These are phyloP conservation scores for Fagus sylvatica DNA, from an alignment of 306 rosid species.

Conservation along the genomic window DNA sequence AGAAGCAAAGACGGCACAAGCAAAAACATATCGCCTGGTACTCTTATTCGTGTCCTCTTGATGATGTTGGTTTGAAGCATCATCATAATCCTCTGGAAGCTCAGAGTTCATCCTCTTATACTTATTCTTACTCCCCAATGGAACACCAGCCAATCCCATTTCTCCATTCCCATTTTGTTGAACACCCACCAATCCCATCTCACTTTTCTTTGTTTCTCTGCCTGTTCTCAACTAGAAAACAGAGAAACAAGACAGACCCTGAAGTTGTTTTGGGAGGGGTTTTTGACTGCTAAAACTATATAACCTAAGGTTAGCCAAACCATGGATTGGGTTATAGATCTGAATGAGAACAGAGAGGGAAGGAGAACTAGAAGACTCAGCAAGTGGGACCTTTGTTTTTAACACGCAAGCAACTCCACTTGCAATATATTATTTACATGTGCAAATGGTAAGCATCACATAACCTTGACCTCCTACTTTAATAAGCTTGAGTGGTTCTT, in stretches of 20 bases:
- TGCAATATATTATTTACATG: slow-evolving; percentile 3
- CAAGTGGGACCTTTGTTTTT: slow-evolving; percentile 33
- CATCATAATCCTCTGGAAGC: slow-evolving; percentile 47
- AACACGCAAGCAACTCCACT: slow-evolving; percentile 42
- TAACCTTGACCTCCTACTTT: not conserved
- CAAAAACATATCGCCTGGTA: slow-evolving; percentile 71
- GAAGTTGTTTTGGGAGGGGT: slow-evolving; percentile 6
- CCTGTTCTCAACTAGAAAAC: slow-evolving; percentile 7
- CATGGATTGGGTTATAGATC: slow-evolving; percentile 47
- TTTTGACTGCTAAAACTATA: slow-evolving; percentile 27
- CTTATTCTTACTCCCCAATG: slow-evolving; percentile 75
- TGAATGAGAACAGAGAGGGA: slow-evolving; percentile 28
- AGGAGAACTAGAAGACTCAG: slow-evolving; percentile 21
- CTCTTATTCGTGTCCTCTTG: slow-evolving; percentile 38
- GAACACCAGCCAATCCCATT: slow-evolving; percentile 58
- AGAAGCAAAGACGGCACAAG: slow-evolving; percentile 92
- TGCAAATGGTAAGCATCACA: not conserved
- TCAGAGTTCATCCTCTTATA: slow-evolving; percentile 75
- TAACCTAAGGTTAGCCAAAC: slow-evolving; percentile 15
- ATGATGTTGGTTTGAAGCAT: slow-evolving; percentile 42
- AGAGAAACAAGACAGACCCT: slow-evolving; percentile 11
- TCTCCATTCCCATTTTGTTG: slow-evolving; percentile 69
- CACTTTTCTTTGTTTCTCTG: not conserved
- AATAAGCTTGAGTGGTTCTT: not conserved
- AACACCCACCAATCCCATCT: slow-evolving; percentile 55